Evolutionary conservation across 2,329 filamentous ascomycete genomes (phyloP).

Genomic region (Fusarium brachygibbosum): DNA sequence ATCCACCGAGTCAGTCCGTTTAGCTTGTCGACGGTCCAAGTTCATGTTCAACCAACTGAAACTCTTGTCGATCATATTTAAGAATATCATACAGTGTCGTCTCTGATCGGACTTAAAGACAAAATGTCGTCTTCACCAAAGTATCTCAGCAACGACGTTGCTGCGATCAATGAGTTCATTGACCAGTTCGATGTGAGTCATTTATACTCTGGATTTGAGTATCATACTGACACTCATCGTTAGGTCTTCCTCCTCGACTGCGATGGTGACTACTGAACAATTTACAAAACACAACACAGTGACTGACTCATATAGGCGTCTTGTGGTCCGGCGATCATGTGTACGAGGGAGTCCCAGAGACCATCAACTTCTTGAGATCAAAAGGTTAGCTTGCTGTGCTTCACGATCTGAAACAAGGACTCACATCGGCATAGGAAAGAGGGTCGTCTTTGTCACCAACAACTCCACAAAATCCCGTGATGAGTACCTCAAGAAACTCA

Average conservation of each 20-base stretch:
- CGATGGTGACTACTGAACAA: constrained; percentile 75
- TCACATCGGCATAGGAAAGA: constrained; percentile 74
- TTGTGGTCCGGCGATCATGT: constrained; percentile 96
- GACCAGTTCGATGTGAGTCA: constrained; percentile 88
- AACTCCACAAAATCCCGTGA: constrained; percentile 96
- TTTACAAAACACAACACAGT: background rate
- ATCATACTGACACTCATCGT: constrained; percentile 11
- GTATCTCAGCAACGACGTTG: constrained; percentile 83
- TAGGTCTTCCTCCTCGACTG: constrained; percentile 96
- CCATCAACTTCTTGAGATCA: constrained; percentile 82
- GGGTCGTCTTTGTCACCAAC: constrained; percentile 96
- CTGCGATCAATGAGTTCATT: constrained; percentile 84
- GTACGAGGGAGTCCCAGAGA: constrained; percentile 87
- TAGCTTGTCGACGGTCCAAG: constrained; percentile 6
- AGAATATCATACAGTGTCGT: background rate
- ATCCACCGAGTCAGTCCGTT: constrained; percentile 18
- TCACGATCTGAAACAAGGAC: constrained; percentile 6
- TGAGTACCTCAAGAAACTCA: constrained; percentile 94
- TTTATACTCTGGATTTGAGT: constrained; percentile 31
- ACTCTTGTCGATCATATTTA: constrained; percentile 8
- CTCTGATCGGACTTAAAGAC: background rate
- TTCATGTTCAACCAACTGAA: constrained; percentile 10
- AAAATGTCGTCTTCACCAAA: constrained; percentile 58
- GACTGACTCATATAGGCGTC: constrained; percentile 73
- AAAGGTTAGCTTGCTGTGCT: constrained; percentile 69